A percentile compares a stretch with the other conserved stretches of the same genome.
These are phyloP conservation scores for Teratosphaeria viscida DNA, from an alignment of 2,329 filamentous ascomycete genomes.

Conservation along the genomic window DNA sequence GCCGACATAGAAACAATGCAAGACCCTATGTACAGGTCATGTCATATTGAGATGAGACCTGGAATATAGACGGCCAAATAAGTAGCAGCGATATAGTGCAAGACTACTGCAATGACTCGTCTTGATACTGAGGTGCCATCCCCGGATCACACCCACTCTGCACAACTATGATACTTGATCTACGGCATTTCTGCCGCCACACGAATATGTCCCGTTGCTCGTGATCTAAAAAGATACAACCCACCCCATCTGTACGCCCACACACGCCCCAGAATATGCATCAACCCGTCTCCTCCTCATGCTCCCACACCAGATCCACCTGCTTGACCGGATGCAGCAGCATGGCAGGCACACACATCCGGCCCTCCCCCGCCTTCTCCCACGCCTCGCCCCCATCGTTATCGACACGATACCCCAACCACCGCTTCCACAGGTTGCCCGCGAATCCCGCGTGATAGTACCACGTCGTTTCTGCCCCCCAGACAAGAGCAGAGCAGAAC, in stretches of 20 bases:
- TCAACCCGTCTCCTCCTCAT: slow-evolving; percentile 8
- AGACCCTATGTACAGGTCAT: no score
- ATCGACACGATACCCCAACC: slow-evolving; percentile 45
- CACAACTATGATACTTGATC: neutral
- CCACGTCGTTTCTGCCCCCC: no score
- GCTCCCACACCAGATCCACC: slow-evolving; percentile 38
- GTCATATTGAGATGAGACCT: no score
- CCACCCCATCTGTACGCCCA: neutral
- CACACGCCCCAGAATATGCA: neutral
- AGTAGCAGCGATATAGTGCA: no score
- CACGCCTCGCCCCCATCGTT: slow-evolving; percentile 37
- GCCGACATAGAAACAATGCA: neutral
- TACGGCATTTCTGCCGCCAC: neutral
- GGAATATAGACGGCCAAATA: no score
- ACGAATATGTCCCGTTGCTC: neutral
- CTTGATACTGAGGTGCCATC: no score
- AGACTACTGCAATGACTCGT: no score
- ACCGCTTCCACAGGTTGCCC: slow-evolving; percentile 45
- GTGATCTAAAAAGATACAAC: neutral
- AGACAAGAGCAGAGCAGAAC: no score
- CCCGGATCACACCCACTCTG: no score
- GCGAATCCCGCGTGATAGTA: slow-evolving; percentile 45
- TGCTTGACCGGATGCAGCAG: slow-evolving; percentile 42
- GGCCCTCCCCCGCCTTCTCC: slow-evolving; percentile 35
- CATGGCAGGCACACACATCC: slow-evolving; percentile 40